Conservation (phyloP, 2,329 filamentous ascomycete genomes). For the Coniochaeta pulveracea region DNA sequence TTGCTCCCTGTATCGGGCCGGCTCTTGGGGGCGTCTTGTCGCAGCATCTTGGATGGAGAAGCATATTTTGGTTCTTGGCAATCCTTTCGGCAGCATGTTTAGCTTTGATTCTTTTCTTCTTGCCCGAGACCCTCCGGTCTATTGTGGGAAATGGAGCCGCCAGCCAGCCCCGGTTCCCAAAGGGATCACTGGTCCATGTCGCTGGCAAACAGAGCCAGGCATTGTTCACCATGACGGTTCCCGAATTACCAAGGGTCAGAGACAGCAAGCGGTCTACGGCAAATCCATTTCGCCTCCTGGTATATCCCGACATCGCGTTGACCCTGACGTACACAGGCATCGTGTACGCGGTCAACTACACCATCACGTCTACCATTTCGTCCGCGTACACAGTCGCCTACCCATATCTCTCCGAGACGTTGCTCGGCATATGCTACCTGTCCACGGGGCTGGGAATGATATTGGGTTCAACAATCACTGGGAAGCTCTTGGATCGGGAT, state of each 20-base stretch:
- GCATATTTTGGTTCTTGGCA: slow-evolving; percentile 41
- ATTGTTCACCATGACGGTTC: no score
- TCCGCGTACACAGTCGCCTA: slow-evolving; percentile 18
- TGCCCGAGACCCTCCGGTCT: slow-evolving; percentile 19
- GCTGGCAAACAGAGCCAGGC: no score
- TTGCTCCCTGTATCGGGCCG: slow-evolving; percentile 35
- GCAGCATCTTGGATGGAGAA: slow-evolving; percentile 35
- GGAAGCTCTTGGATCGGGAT: slow-evolving; percentile 18
- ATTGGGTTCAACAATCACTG: slow-evolving; percentile 15
- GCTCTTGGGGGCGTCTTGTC: slow-evolving; percentile 36
- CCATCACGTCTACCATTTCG: slow-evolving; percentile 21
- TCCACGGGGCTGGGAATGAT: slow-evolving; percentile 19
- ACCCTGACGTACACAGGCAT: slow-evolving; percentile 19
- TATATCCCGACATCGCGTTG: slow-evolving; percentile 17
- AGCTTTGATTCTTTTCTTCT: slow-evolving; percentile 19
- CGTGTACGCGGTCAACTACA: slow-evolving; percentile 22
- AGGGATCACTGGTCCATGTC: no score
- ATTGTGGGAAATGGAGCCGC: slow-evolving; percentile 17
- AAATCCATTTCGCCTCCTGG: slow-evolving; percentile 20
- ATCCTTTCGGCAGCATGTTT: slow-evolving; percentile 29
- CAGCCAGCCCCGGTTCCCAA: neutral
- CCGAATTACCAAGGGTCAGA: no score
- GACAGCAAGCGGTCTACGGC: neutral
- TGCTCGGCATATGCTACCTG: slow-evolving; percentile 20
- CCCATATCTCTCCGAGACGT: slow-evolving; percentile 17